Conservation (phyloP, 192 early-diverging fungal genomes). For the Kickxella alabastrina region DNA sequence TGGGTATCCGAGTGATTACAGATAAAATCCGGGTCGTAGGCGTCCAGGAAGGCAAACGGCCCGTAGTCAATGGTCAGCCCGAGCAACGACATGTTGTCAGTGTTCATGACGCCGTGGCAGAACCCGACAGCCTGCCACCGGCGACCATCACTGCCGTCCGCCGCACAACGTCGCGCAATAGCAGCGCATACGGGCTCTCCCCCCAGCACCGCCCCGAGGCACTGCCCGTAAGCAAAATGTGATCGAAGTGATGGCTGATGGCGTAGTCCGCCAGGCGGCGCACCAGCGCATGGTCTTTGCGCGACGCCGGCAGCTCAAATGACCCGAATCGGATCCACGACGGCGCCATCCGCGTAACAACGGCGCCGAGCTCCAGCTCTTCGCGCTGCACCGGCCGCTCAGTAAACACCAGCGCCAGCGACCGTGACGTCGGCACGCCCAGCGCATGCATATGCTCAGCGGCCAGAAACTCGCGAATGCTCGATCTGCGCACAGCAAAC, state of each 20-base stretch:
- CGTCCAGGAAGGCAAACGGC: conserved; percentile 81
- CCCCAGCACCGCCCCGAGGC: neutral
- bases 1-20: conserved; percentile 75
- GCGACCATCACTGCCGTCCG: conserved; percentile 72
- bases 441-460: conserved; percentile 61
- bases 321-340: conserved; percentile 86
- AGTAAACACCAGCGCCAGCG: conserved; percentile 65
- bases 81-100: conserved; percentile 85
- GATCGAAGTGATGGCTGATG: conserved; percentile 54
- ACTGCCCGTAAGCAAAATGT: conserved; percentile 16
- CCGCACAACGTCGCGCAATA: conserved; percentile 57
- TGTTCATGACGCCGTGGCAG: conserved; percentile 88
- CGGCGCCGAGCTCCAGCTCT: conserved; percentile 69
- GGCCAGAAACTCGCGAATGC: conserved; percentile 77
- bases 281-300: conserved; percentile 57
- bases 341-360: conserved; percentile 69
- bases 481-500: conserved; percentile 80
- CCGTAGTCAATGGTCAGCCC: conserved; percentile 87
- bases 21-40: conserved; percentile 72
- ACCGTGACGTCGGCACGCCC: conserved; percentile 72
- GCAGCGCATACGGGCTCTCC: conserved; percentile 56
- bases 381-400: conserved; percentile 61
- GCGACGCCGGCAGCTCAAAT: conserved; percentile 76
- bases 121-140: conserved; percentile 77
- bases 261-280: conserved; percentile 70